Evolutionary conservation across 140 eudicot genomes (phyloP).

Genomic region (Senecio squalidus): DNA sequence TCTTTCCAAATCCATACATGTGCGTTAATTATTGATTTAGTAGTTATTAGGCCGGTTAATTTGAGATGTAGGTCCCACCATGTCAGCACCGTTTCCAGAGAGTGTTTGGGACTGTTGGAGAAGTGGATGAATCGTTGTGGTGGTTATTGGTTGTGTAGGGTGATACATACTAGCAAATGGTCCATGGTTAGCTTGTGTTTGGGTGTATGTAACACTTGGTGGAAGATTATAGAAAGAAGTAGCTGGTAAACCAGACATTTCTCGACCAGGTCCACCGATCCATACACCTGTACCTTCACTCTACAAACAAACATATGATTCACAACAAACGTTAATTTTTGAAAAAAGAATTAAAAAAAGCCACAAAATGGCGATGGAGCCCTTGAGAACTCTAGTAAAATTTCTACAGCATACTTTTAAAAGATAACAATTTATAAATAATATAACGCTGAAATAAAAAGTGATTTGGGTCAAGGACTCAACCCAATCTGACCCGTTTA

Average conservation of each 20-base stretch:
- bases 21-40: slow-evolving; percentile 7
- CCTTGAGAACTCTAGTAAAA: slow-evolving; percentile 9
- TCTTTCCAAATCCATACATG: slow-evolving; percentile 9
- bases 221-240: slow-evolving; percentile 62
- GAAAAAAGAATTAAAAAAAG: background rate
- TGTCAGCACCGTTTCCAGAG: slow-evolving; percentile 28
- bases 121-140: slow-evolving; percentile 69
- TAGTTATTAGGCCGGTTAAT: slow-evolving; percentile 36
- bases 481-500: no score
- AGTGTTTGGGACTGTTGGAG: slow-evolving; percentile 73
- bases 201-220: slow-evolving; percentile 60
- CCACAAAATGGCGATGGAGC: background rate
- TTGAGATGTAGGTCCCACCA: slow-evolving; percentile 21
- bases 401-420: no score
- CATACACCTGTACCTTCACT: slow-evolving; percentile 76
- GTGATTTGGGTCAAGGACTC: no score
- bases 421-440: no score
- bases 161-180: slow-evolving; percentile 56
- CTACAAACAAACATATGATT: slow-evolving; percentile 26
- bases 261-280: slow-evolving; percentile 60
- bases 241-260: slow-evolving; percentile 42
- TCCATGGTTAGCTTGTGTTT: slow-evolving; percentile 68
- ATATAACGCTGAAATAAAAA: no score
- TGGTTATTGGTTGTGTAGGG: slow-evolving; percentile 61
- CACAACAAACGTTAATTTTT: background rate